Evolutionary conservation across 768 basidiomycete genomes (phyloP), one percentile per base, ranked within the genome.

Genomic region (Mrakia blollopis): DNA sequence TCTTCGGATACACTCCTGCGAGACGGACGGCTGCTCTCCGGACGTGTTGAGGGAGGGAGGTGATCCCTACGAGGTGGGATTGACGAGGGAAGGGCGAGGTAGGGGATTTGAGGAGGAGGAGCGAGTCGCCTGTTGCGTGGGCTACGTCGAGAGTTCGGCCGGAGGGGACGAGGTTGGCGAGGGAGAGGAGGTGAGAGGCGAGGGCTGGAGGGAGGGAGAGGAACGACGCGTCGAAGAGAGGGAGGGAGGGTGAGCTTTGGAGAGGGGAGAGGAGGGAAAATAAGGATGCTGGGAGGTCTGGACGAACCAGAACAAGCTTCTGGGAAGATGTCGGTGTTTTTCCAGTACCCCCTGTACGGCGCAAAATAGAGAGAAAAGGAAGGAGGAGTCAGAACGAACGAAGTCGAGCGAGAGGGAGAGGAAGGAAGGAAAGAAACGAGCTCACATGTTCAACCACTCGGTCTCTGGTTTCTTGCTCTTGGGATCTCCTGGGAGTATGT

Each of bases 391-490:
- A 28, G 44, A 25, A 5, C 14, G 14, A 44, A 25, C 9, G 28
- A 39, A n/a, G 5, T n/a, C 25, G 44, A 41, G 44, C 44, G 9
- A 7, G 44, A 21, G 39, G 39, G 14, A 6, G 50, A 57, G 57
- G 57, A 9, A 57, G 57, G 57, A 14, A 57, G 14, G 54, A 57
- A n/a, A 28, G 28, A n/a, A 0, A n/a, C 57, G 57, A 57, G 57
- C 57, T 57, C 52, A 88, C 88, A 90, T 89, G 82, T 91, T 90
- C 47, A 90, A 82, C 90, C 89, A 90, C 82, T 91, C 89, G 1
- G 89, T 90, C 25, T 77, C 78, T n/a, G 87, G 88, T 14, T 37
- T 62, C 13, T 39, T 41, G 25, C 23, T 50, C 39, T 57, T 23
- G 6, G 35, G 23, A 25, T 68, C 37, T 7, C 28, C 61, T 1